Base-by-base conservation (phyloP, 139 green algal species). In the Haematococcus lacustris region DNA sequence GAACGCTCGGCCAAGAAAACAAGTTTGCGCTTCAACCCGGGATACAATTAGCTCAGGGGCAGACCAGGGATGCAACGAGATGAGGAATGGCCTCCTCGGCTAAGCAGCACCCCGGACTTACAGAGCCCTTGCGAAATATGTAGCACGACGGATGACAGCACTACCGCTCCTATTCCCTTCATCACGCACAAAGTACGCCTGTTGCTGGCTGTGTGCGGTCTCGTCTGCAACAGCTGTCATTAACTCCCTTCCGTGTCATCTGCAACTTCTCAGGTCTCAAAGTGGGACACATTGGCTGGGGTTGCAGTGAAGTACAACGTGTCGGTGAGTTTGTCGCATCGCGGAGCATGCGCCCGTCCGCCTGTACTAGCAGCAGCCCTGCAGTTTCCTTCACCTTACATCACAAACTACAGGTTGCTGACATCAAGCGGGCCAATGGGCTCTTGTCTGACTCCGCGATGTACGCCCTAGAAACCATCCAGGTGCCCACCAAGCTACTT, bases 361-460 rank as follows among this genome's bases (percentile, higher is more conserved):
- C 32, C 38, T 66, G 37, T 35, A 51, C 3, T 38, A n/a, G 53
- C 61, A 41, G 25, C 38, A 50, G 17, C 2, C n/a, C n/a, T n/a
- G n/a, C n/a, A n/a, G n/a, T n/a, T n/a, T 17, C 43, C 43, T 9
- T 28, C 43, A 28, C 17, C 43, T 53, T 53, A 9, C 9, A 28
- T 17, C 3, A 30, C 26, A 38, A 39, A 1, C 17, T 47, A 34
- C 85, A 96, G 90, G 89, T 96, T 1, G 86, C 85, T 2, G 91
- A 97, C 76, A 93, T 97, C 43, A 96, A 93, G 78, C 76, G 90
- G 1, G 75, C 82, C 1, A 97, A 97, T 72, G 89, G 89, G 9
- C 75, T 97, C 32, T 68, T 92, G 2, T 90, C 87, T 6, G 92
- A 97, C 75, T 86, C 76, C 5, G 87, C 83, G 2, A 88, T 97